phyloP scores from a whole-genome alignment of 108 stramenopile genomes.

The Poteriospumella lacustris region DNA sequence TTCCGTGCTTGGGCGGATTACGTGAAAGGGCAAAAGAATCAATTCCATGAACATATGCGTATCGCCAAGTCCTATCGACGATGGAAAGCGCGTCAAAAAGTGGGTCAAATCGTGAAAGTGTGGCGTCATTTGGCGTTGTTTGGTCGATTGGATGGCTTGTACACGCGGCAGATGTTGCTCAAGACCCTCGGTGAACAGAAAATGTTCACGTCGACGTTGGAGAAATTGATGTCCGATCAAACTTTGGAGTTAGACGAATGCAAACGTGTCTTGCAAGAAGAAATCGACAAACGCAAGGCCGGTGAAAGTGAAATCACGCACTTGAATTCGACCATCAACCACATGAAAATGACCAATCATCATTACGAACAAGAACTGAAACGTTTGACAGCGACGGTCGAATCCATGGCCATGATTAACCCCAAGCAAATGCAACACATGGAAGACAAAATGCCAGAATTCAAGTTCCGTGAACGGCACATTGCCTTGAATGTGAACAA shows the following conservation, averaged over 20 bases:
- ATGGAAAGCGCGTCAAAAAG: slow-evolving; percentile 15
- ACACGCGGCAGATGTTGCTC: slow-evolving; percentile 43
- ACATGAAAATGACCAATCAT: slow-evolving; percentile 41
- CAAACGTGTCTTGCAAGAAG: not conserved
- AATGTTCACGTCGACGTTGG: not conserved
- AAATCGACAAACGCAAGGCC: not conserved
- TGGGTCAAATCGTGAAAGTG: slow-evolving; percentile 32
- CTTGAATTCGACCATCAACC: not conserved
- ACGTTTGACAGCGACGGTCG: slow-evolving; percentile 39
- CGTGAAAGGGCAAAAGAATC: not conserved
- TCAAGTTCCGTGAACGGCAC: slow-evolving; percentile 43
- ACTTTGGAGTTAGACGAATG: slow-evolving; percentile 24
- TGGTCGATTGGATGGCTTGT: slow-evolving; percentile 53
- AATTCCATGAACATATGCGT: not conserved
- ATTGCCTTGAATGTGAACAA: not conserved
- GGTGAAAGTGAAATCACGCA: not conserved
- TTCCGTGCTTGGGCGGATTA: slow-evolving; percentile 15
- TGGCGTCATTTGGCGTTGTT: slow-evolving; percentile 57
- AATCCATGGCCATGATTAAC: slow-evolving; percentile 34
- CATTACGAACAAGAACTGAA: slow-evolving; percentile 49
- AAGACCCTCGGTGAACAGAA: slow-evolving; percentile 50
- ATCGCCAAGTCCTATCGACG: slow-evolving; percentile 14
- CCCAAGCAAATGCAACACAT: slow-evolving; percentile 41
- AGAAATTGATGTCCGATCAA: slow-evolving; percentile 22
- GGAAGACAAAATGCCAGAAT: slow-evolving; percentile 36